phyloP scores from a whole-genome alignment of 169 alveolate species.

The Eimeria necatrix region DNA sequence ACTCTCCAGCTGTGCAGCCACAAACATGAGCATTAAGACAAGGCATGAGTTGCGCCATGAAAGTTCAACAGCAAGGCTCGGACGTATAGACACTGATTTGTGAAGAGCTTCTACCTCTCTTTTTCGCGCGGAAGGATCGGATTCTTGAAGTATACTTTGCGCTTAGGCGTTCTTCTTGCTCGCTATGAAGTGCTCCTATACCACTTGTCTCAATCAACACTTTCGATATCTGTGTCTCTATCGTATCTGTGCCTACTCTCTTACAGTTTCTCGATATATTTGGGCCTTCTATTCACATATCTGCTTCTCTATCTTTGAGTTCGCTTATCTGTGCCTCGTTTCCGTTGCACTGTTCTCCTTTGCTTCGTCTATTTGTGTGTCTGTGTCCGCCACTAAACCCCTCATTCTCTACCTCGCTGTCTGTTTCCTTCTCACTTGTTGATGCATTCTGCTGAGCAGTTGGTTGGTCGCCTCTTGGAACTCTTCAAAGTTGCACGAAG shows the following conservation, averaged over 20 bases:
- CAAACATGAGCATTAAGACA: too few relatives aligned
- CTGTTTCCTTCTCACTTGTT: conserved; percentile 16
- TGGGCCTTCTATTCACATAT: neutral
- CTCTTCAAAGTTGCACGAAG: conserved; percentile 2
- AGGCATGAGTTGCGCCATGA: neutral
- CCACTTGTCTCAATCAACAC: too few relatives aligned
- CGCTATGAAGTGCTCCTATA: too few relatives aligned
- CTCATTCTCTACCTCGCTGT: neutral
- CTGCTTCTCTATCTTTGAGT: neutral
- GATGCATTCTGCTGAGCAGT: neutral
- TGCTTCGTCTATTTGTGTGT: neutral
- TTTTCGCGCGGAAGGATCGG: too few relatives aligned
- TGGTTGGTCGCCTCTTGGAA: neutral
- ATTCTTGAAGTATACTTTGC: too few relatives aligned
- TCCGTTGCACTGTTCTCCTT: neutral
- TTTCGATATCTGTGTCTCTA: too few relatives aligned
- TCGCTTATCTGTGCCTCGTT: neutral
- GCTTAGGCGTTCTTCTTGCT: too few relatives aligned
- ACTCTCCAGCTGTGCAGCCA: conserved; percentile 52
- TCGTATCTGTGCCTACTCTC: too few relatives aligned
- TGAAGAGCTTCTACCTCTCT: too few relatives aligned
- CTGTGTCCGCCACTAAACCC: neutral
- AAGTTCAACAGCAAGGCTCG: too few relatives aligned
- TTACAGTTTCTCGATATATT: too few relatives aligned
- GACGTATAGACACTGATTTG: too few relatives aligned